phyloP scores from a whole-genome alignment of 208 protist species.

The Acanthamoeba polyphaga region DNA sequence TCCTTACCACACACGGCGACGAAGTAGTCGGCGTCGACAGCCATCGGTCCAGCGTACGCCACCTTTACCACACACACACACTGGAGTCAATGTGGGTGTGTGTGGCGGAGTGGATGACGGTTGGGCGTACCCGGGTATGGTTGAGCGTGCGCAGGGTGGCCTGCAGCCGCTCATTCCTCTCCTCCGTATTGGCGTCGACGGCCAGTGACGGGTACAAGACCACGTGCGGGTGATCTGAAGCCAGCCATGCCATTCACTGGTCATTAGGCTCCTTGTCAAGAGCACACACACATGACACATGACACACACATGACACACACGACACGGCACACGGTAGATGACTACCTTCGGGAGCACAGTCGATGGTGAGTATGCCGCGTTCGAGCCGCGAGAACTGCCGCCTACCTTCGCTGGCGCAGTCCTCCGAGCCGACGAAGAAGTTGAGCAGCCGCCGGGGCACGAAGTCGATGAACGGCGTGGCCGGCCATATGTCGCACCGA shows the following conservation, averaged over 20 bases:
- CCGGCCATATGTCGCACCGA: too few species aligned
- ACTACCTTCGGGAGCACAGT: neutral
- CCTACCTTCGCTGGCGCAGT: neutral
- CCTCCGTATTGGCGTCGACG: neutral
- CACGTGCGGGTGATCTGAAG: neutral
- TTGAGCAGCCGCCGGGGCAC: neutral
- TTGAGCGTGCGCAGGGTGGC: neutral
- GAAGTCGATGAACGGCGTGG: neutral
- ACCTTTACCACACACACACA: neutral
- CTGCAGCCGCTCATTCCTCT: neutral
- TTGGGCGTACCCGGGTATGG: neutral
- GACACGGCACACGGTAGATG: too few species aligned
- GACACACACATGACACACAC: too few species aligned
- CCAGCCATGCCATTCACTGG: too few species aligned
- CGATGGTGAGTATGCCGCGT: neutral
- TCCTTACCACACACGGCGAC: neutral
- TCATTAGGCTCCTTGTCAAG: too few species aligned
- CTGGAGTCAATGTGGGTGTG: too few species aligned
- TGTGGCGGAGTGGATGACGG: too few species aligned
- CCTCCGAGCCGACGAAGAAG: neutral
- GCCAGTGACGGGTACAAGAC: neutral
- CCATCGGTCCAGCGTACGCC: neutral
- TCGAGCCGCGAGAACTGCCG: neutral
- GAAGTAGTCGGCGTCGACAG: neutral
- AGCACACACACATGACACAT: too few species aligned